Evolutionary conservation across 2,329 filamentous ascomycete genomes (phyloP).

Genomic region (Didymella pinodella): DNA sequence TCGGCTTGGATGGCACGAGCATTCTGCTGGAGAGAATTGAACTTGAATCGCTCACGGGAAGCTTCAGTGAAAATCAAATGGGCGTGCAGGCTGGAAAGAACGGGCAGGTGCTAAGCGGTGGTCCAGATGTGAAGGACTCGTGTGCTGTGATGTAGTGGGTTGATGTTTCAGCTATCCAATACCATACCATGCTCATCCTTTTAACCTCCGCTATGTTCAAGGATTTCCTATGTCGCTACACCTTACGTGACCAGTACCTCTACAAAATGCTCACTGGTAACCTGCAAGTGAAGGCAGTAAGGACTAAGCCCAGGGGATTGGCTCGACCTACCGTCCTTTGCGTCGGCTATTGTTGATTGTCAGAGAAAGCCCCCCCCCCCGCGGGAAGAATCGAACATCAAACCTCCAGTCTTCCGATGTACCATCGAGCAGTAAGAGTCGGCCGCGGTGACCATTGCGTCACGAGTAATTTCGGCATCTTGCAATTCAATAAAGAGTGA

Average conservation of each 20-base stretch:
- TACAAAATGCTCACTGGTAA: not conserved
- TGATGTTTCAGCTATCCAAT: not conserved
- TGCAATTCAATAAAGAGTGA: not conserved
- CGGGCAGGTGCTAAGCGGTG: not conserved
- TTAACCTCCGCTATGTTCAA: not conserved
- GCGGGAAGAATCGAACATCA: constrained; percentile 18
- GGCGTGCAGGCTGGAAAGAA: not conserved
- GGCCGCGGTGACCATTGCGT: constrained; percentile 3
- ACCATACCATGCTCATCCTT: not conserved
- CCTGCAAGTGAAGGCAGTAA: not conserved
- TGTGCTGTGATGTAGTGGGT: constrained; percentile 30
- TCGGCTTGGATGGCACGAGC: not conserved
- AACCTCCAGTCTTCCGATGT: constrained; percentile 18
- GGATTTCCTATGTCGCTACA: not conserved
- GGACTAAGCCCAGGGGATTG: not conserved
- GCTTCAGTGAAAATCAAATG: not conserved
- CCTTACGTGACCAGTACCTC: no score
- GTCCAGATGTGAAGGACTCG: constrained; percentile 32
- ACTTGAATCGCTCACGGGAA: not conserved
- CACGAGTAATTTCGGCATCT: not conserved
- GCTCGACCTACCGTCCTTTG: not conserved
- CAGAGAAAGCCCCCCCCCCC: not conserved
- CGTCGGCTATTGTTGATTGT: not conserved
- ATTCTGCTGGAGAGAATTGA: not conserved
- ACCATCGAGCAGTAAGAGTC: constrained; percentile 3